Base-by-base conservation (phyloP, 2,329 filamentous ascomycete species). In the Botrytis medusae region DNA sequence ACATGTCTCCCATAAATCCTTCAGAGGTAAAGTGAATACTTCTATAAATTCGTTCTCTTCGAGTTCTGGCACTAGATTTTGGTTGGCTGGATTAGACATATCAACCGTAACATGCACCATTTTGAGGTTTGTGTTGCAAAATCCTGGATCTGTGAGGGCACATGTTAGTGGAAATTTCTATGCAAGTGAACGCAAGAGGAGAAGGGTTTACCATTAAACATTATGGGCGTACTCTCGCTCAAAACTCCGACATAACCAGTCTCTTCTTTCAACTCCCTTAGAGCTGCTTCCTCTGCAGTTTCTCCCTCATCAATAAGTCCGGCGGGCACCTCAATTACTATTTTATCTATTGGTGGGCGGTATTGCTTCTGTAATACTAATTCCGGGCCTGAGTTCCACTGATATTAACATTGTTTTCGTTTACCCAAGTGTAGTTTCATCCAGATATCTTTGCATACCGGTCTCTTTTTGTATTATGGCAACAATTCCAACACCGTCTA, bases 401-500 rank as follows among this genome's bases (percentile, higher is more conserved):
- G 29, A 7, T 10, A 34, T 72, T 34, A 72, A 40, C n/a, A 29
- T 14, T 54, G 22, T 10, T 34, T 0, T 20, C 12, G 16, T 9
- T 20, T n/a, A 16, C 14, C 14, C 29, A 59, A 46, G 22, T 54
- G 4, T 42, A 32, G 29, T 12, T 32, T 25, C n/a, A 37, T 20
- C 8, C 37, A 29, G 25, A 32, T 37, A n/a, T 65, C 40, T 32
- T 60, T 25, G 16, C 59, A 81, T 79, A 82, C 87, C 87, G 0
- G 82, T 82, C 14, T 85, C 80, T 76, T 86, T 87, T 75, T 89
- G 83, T 22, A 94, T 83, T 75, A 94, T 88, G 60, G 91, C 92
- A 25, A 93, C 85, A 73, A 94, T 92, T 74, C 91, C 91, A 22
- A 94, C 91, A 70, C 90, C 91, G 78, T 94, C 92, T 71, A 93